phyloP scores from a whole-genome alignment of 768 basidiomycete species.

The Phaeolepiota aurea region DNA sequence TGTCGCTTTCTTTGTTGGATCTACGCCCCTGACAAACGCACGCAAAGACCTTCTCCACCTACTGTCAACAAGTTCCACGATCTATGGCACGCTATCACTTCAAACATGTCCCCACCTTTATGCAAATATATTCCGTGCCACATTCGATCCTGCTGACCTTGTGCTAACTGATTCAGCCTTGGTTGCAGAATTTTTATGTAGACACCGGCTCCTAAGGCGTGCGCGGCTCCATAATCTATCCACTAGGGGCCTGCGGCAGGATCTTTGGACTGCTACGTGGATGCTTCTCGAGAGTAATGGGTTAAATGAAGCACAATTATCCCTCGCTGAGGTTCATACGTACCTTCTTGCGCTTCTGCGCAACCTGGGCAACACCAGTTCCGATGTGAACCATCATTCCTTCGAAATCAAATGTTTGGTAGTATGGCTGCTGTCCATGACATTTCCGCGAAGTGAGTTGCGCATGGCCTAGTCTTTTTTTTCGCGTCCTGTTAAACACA shows the following conservation, averaged over 20 bases:
- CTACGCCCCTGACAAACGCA: slow-evolving; percentile 25
- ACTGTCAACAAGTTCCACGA: slow-evolving; percentile 32
- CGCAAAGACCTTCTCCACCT: slow-evolving; percentile 35
- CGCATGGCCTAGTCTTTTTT: slow-evolving; percentile 4
- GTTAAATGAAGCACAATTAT: slow-evolving; percentile 38
- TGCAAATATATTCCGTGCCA: slow-evolving; percentile 41
- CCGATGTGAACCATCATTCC: slow-evolving; percentile 5
- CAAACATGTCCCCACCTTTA: slow-evolving; percentile 43
- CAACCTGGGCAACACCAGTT: slow-evolving; percentile 5
- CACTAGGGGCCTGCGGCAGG: slow-evolving; percentile 21
- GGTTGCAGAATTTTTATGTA: slow-evolving; percentile 37
- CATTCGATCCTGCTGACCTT: slow-evolving; percentile 33
- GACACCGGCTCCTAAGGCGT: slow-evolving; percentile 40
- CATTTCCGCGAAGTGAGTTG: slow-evolving; percentile 29
- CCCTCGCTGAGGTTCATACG: slow-evolving; percentile 26
- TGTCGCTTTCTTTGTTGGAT: slow-evolving; percentile 39
- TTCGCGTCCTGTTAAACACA: slow-evolving; percentile 9
- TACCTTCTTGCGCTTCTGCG: slow-evolving; percentile 26
- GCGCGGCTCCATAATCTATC: slow-evolving; percentile 29
- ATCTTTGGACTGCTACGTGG: slow-evolving; percentile 50
- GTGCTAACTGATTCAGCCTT: slow-evolving; percentile 30
- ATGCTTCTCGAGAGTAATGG: slow-evolving; percentile 54
- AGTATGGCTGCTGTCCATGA: slow-evolving; percentile 32
- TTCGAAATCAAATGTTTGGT: slow-evolving; percentile 18
- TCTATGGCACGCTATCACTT: slow-evolving; percentile 35